Base-by-base conservation (phyloP, 176 grass and related monocot species). In the Triticum urartu region DNA sequence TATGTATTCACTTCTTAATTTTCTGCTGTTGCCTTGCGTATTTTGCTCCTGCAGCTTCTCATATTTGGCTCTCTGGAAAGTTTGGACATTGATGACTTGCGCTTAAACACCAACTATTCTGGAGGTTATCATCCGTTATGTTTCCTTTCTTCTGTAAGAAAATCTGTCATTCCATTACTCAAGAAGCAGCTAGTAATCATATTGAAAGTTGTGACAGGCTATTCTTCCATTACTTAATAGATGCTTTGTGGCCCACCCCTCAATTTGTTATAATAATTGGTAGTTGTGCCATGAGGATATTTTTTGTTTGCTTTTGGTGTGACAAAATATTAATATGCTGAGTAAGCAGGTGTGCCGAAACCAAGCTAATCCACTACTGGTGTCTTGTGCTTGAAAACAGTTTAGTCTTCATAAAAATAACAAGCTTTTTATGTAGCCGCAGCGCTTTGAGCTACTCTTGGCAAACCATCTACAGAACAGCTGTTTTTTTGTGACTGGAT, bases 61-160 rank as follows among this genome's bases (percentile, higher is more conserved):
- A 96, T 99, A 94, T 99, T 94, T 85, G 97, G 97, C 4, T 99
- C 97, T 30, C 75, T 96, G 64, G 97, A 99, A 84, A 99, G 97
- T 69, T 85, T 99, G 83, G 89, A 99, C 72, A 82, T 99, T 40
- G 97, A 99, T 94, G 97, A 99, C 81, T 89, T 99, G 60, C 90
- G 94, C 20, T 86, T 87, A 45, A 92, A 96, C 86, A 89, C 94
- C 79, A 92, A 90, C 52, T 99, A 99, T 91, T 88, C 88, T 66
- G 97, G 91, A 79, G 96, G 97, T 52, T 99, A 99, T 91, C 85
- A 92, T 81, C 82, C 90, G 47, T 94, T 99, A 96, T 83, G 87
- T 80, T 43, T 65, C 75, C 67, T 79, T 86, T 80, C 54, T 79
- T 64, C 22, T 79, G 56, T 50, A 56, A 69, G 20, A 68, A 76